Evolutionary conservation across 2,329 filamentous ascomycete species (phyloP).

Genomic region (Botrytis elliptica): DNA sequence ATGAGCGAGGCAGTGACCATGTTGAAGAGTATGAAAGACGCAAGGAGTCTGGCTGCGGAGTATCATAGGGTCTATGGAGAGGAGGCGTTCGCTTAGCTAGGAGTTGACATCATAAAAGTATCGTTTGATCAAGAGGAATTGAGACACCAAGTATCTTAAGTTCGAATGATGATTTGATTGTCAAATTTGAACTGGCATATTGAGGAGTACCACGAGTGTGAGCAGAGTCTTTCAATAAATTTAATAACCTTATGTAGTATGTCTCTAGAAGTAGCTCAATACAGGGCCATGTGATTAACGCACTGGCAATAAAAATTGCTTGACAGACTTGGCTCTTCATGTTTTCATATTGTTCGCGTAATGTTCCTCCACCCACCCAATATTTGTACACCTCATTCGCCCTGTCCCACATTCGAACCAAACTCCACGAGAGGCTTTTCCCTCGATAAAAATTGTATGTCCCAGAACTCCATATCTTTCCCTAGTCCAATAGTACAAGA

Average conservation of each 20-base stretch:
- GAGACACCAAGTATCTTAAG: background rate
- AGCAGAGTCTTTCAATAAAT: background rate
- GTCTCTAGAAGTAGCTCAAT: background rate
- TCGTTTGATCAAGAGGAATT: background rate
- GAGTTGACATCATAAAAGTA: background rate
- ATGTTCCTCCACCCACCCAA: background rate
- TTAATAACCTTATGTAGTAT: background rate
- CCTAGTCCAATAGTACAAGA: conserved; percentile 10
- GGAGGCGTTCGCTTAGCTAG: background rate
- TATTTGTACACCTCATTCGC: conserved; percentile 5
- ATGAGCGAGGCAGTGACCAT: conserved; percentile 9
- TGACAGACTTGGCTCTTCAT: background rate
- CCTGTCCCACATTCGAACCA: background rate
- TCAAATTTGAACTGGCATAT: background rate
- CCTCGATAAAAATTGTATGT: conserved; percentile 1
- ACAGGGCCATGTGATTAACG: background rate
- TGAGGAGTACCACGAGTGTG: background rate
- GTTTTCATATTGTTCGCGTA: background rate
- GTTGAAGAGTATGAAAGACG: conserved; percentile 7
- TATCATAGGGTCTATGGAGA: background rate
- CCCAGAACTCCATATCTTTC: conserved; percentile 2
- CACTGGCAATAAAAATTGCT: background rate
- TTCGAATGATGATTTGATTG: background rate
- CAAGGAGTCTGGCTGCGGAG: background rate
- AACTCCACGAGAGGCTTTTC: conserved; percentile 2